Conservation (phyloP, 1,284 basidiomycete species). For the Ganoderma lingzhi region DNA sequence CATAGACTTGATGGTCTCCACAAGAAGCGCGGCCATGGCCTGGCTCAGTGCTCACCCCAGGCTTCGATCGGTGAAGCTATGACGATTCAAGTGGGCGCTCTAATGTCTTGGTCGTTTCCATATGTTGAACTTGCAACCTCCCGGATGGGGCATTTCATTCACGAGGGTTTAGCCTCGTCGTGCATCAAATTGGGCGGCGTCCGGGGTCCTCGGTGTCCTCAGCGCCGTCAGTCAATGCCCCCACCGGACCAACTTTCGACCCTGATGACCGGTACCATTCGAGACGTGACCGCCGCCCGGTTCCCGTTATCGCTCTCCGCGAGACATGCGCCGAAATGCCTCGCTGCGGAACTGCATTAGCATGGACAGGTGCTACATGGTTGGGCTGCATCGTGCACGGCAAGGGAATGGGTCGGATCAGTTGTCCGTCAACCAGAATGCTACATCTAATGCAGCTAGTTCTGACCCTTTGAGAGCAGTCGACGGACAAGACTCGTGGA, state of each 20-base stretch:
- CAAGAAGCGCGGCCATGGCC: neutral
- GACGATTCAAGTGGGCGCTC: neutral
- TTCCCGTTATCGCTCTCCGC: neutral
- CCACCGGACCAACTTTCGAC: neutral
- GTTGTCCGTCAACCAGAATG: too few relatives aligned
- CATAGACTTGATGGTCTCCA: neutral
- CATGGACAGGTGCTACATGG: neutral
- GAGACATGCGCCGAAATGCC: neutral
- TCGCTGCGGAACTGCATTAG: neutral
- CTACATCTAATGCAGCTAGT: too few relatives aligned
- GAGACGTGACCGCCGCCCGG: neutral
- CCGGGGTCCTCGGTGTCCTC: slow-evolving; percentile 1
- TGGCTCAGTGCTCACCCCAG: neutral
- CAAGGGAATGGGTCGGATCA: neutral
- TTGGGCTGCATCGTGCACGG: neutral
- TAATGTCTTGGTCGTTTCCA: neutral
- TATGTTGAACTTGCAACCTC: neutral
- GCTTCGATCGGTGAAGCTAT: neutral
- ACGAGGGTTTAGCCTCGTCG: neutral
- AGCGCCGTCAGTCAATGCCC: neutral
- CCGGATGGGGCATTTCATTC: neutral
- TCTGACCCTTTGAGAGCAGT: neutral
- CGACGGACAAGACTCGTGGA: neutral
- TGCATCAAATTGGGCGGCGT: neutral
- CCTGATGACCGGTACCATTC: neutral